A percentile compares a stretch with the other conserved stretches of the same genome.
These are phyloP conservation scores for Aspergillus sparsus DNA, from an alignment of 495 filamentous ascomycete genomes.

Conservation along the genomic window DNA sequence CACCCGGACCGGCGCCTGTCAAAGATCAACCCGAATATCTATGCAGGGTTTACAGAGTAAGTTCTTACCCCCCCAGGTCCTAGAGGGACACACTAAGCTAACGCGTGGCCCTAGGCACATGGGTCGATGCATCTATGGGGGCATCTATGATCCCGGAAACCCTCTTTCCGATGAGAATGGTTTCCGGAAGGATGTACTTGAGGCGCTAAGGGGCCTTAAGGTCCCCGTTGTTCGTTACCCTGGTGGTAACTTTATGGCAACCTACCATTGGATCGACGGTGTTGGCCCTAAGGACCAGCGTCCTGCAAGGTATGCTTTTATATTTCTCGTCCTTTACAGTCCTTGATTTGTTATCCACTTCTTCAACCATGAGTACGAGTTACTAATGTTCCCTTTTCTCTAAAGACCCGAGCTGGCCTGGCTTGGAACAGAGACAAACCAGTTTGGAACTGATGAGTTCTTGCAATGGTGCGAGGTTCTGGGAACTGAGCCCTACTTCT, in stretches of 20 bases:
- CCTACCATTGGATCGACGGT: constrained; percentile 82
- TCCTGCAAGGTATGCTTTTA: constrained; percentile 48
- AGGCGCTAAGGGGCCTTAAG: constrained; percentile 66
- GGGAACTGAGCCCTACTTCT: constrained; percentile 71
- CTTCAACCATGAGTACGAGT: no score
- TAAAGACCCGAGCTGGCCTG: constrained; percentile 70
- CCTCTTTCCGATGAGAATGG: constrained; percentile 70
- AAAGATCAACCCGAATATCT: constrained; percentile 71
- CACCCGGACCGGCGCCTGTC: constrained; percentile 61
- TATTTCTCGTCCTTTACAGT: not conserved
- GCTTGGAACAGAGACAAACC: constrained; percentile 71
- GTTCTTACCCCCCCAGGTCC: constrained; percentile 5
- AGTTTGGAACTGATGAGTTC: constrained; percentile 83
- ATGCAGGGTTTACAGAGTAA: constrained; percentile 76
- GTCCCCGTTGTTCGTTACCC: constrained; percentile 77
- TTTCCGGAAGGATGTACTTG: constrained; percentile 73
- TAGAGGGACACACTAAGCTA: constrained; percentile 10
- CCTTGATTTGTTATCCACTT: not conserved
- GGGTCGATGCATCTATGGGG: constrained; percentile 83
- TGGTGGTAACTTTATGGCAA: constrained; percentile 78
- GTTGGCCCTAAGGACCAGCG: constrained; percentile 68
- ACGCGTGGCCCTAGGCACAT: constrained; percentile 58
- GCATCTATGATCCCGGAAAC: constrained; percentile 75
- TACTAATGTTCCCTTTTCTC: no score
- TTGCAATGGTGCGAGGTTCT: constrained; percentile 73